These are phyloP conservation scores for Suillus subaureus DNA, from an alignment of 768 basidiomycete genomes.

Conservation along the genomic window DNA sequence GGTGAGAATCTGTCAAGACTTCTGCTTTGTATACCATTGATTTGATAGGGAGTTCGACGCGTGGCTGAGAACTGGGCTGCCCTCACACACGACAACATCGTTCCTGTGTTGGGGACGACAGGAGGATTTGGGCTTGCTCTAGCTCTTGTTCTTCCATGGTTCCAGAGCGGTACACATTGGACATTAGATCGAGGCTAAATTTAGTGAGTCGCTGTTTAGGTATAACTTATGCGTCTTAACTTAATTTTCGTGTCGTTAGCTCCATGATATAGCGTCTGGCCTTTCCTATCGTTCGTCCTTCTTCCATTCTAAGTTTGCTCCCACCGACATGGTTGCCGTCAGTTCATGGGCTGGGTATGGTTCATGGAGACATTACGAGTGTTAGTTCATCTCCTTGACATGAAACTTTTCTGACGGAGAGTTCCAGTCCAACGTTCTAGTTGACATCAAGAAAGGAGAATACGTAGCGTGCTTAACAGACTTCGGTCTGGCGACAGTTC, in stretches of 20 bases:
- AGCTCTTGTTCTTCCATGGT: not conserved
- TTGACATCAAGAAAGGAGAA: slow-evolving; percentile 3
- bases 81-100: not conserved
- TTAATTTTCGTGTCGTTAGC: slow-evolving; percentile 6
- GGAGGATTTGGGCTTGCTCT: not conserved
- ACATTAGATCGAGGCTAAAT: not conserved
- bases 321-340: not conserved
- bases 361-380: slow-evolving; percentile 19
- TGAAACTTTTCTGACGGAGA: not conserved
- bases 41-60: not conserved
- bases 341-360: slow-evolving; percentile 18
- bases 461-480: slow-evolving; percentile 42
- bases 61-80: not conserved
- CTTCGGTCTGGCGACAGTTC: slow-evolving; percentile 32
- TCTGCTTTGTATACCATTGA: not conserved
- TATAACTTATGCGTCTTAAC: not conserved
- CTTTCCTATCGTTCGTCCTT: slow-evolving; percentile 13
- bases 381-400: slow-evolving; percentile 9
- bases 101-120: not conserved
- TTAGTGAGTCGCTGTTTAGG: not conserved
- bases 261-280: not conserved
- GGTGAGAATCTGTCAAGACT: not conserved
- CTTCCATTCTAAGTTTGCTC: not conserved
- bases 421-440: slow-evolving; percentile 19
- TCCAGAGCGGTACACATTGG: not conserved